Evolutionary conservation across 83 land plant species (phyloP), one percentile per base, ranked within the genome.

Genomic region (Picea abies): DNA sequence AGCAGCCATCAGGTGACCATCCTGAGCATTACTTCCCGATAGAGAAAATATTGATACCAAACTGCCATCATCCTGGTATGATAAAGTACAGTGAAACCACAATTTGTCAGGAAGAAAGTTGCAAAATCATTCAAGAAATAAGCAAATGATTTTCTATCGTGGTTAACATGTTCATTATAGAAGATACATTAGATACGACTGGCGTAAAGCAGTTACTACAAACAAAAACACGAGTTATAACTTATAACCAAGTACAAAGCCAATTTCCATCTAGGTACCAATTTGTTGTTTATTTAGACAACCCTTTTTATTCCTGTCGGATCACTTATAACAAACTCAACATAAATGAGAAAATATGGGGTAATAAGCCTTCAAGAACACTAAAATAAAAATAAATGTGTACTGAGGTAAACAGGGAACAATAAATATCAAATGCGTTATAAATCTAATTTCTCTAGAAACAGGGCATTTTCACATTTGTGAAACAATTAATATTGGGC

Each of bases 21-120:
- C 99, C 85, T 97, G 97, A 15, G 91, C 86, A 84, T 83, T 95
- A 79, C 88, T 94, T 61, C 96, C 98, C 4, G 95, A 83, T 29
- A 94, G 90, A 78, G 97, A 86, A 86, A 97, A 97, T 67, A 97
- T 93, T 9, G 99, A 97, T 37, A 97, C 99, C 1, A 93, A 86
- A 52, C 93, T 84, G 63, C 96, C 96, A 89, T 97, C 97, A 77
- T 96, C 98, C 99, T 97, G 92, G 62, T 37, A 80, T 64, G 63
- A 69, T 37, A 82, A 82, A 5, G 7, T 69, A 17, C 5, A 19
- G 41, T 37, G 11, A 12, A 58, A 77, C 26, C 2, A 76, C 5
- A 76, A 76, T 9, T 65, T 65, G 68, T 65, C 16, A 76, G 22
- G 3, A 39, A 70, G n/a, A 23, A 7, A 77, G 11, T 1, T 23